Base-by-base conservation (phyloP, 164 flowering plant genomes). In the Sedum album region DNA sequence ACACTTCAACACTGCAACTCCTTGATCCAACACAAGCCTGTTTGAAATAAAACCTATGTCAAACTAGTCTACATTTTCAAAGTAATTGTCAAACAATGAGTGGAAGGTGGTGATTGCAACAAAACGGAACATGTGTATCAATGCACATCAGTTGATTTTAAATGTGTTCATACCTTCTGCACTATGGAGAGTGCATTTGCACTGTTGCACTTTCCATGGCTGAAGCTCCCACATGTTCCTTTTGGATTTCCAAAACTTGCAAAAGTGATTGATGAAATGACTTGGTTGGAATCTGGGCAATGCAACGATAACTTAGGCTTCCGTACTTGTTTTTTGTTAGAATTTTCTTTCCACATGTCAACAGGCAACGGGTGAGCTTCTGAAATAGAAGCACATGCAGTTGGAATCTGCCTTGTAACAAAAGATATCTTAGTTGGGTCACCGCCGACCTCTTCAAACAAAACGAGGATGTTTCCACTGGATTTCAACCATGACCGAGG, bases 221-320 rank as follows among this genome's bases (percentile, higher is more conserved):
- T 79, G 60, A 80, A 91, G 77, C 80, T 82, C 39, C 96, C 96
- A 76, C 97, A 91, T 31, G 80, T 73, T 33, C 99, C 96, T 1
- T 17, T 69, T 15, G 99, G 97, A 72, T 83, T 91, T 44, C 99
- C 99, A 73, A 84, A 94, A 76, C 97, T 91, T 33, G 96, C 99
- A 79, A 94, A 94, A 48, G 84, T 85, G 79, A 91, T 83, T 15
- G 84, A 76, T 68, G 99, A 85, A 68, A 94, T 91, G 60, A 82
- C 80, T 66, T 90, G 96, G 74, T 76, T 36, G 28, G 91, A 72
- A 26, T 28, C 70, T 42, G 91, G 92, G 79, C 99, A 94, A 49
- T 80, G 82, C 30, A 94, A 75, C 31, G 77, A 82, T 36, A 94
- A 74, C 2, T 70, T 53, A 42, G 99, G 96, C 35, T 80, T 79